phyloP scores from a whole-genome alignment of 2,329 filamentous ascomycete genomes.

The Exserohilum rostratum region DNA sequence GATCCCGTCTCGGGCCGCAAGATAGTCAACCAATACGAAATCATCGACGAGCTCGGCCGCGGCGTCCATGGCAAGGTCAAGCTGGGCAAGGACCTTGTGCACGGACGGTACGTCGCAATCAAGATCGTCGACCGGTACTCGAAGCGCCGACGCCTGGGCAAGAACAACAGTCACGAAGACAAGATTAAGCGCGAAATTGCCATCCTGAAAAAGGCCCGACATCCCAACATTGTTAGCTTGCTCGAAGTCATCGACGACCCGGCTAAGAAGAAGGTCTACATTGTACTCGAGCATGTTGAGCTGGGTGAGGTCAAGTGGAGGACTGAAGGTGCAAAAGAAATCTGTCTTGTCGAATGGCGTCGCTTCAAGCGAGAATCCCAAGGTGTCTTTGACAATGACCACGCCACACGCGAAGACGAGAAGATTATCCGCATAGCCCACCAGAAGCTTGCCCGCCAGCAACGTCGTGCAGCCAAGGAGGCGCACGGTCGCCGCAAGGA shows the following conservation, averaged over 20 bases:
- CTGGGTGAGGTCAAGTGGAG: constrained; percentile 94
- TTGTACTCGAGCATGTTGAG: constrained; percentile 94
- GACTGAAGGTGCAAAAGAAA: constrained; percentile 81
- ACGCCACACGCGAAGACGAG: constrained; percentile 52
- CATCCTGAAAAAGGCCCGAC: constrained; percentile 96
- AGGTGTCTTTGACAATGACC: constrained; percentile 52
- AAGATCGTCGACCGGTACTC: constrained; percentile 98
- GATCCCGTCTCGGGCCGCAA: constrained; percentile 90
- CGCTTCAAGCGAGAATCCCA: constrained; percentile 75
- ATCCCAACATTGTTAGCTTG: constrained; percentile 94
- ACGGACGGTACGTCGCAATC: constrained; percentile 84
- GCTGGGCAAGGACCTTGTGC: constrained; percentile 80
- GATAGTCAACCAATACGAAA: constrained; percentile 96
- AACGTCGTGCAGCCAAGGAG: constrained; percentile 48
- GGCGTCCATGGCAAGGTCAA: constrained; percentile 99
- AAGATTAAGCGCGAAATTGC: constrained; percentile 96
- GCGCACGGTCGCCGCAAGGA: constrained; percentile 39
- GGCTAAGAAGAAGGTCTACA: constrained; percentile 95
- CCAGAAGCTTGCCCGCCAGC: constrained; percentile 52
- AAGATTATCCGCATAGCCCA: constrained; percentile 47
- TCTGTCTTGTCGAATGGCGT: constrained; percentile 81
- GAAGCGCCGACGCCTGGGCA: constrained; percentile 88
- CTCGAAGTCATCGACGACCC: constrained; percentile 98
- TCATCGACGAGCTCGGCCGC: constrained; percentile 93
- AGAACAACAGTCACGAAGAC: constrained; percentile 71